Base-by-base conservation (phyloP, 2,329 filamentous ascomycete species). In the Apiospora arundinis region DNA sequence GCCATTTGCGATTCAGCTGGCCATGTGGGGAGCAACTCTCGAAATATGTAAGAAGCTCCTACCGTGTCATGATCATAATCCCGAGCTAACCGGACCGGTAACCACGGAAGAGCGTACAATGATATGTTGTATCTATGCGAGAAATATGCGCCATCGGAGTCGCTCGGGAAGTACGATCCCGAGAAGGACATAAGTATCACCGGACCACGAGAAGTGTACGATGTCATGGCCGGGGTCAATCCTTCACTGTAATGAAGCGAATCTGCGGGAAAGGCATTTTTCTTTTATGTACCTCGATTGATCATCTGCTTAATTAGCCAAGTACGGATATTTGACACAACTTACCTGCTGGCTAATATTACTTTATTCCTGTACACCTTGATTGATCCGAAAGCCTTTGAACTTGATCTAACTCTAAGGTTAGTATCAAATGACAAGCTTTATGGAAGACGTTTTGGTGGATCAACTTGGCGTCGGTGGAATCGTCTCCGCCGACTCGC, bases 61-160 rank as follows among this genome's bases (percentile, higher is more conserved):
- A 2, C 23, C 12, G n/a, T 8, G 8, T 25, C 48, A 23, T 12
- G n/a, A n/a, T n/a, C n/a, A n/a, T n/a, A 49, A 49, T 49, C 9
- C 48, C 21, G 1, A 48, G 46, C 46, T 48, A n/a, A 48, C 8
- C 21, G 5, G 21, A 11, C 40, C 40, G 46, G 18, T n/a, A 49
- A 9, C 9, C n/a, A 49, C n/a, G 48, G 23, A 25, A 82, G 80
- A 70, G 80, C 80, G 14, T 82, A 82, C 70, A 81, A 82, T 63
- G 79, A 83, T 69, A 81, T 83, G 76, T 75, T 78, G 4, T 82
- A 77, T 72, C 77, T 82, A 8, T 78, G 77, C 48, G 78, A 82
- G 70, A 83, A 80, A 71, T 82, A 82, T 67, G 79, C 76, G 11
- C 80, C 80, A 2, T 69, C 77, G n/a, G 76, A 78, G 1, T 74